Percentiles rank a stretch among this genome's conserved stretches.
These are phyloP conservation scores for Nymphaea colorata DNA, from an alignment of 164 flowering plant genomes.

Conservation along the genomic window DNA sequence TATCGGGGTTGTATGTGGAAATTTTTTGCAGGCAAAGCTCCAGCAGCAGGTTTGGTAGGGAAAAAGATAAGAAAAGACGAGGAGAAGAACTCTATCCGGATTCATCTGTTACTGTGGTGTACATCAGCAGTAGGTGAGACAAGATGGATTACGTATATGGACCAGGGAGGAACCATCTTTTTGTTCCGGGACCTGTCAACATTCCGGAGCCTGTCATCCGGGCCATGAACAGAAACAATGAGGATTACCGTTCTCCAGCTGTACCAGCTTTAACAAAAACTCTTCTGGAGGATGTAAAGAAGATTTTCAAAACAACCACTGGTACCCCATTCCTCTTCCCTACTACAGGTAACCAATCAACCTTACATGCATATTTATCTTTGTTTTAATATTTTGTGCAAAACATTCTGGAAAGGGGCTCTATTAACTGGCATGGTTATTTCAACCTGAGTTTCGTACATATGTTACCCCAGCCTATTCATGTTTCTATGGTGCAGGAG, in stretches of 20 bases:
- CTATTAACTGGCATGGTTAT: no score
- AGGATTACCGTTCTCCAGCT: slow-evolving; percentile 96
- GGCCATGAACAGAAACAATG: slow-evolving; percentile 97
- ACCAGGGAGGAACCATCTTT: slow-evolving; percentile 93
- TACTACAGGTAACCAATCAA: slow-evolving; percentile 55
- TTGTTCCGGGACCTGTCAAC: slow-evolving; percentile 97
- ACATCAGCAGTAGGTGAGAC: slow-evolving; percentile 5
- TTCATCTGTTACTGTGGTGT: slow-evolving; percentile 1
- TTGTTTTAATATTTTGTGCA: no score
- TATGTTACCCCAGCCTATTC: no score
- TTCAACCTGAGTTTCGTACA: no score
- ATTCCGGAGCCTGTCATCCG: slow-evolving; percentile 89
- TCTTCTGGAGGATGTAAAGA: slow-evolving; percentile 89
- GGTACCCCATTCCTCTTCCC: slow-evolving; percentile 89
- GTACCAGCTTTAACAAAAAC: slow-evolving; percentile 79
- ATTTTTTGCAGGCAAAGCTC: background rate
- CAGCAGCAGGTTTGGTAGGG: background rate
- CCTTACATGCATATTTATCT: background rate
- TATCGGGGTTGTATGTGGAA: no score
- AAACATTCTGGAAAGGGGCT: no score
- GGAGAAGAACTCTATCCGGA: no score
- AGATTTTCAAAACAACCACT: slow-evolving; percentile 84
- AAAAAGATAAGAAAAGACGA: background rate
- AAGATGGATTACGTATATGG: slow-evolving; percentile 79
- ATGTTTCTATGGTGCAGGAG: no score